Conservation (phyloP, 179 eudicot species). For the Sideroxylon spinosum region DNA sequence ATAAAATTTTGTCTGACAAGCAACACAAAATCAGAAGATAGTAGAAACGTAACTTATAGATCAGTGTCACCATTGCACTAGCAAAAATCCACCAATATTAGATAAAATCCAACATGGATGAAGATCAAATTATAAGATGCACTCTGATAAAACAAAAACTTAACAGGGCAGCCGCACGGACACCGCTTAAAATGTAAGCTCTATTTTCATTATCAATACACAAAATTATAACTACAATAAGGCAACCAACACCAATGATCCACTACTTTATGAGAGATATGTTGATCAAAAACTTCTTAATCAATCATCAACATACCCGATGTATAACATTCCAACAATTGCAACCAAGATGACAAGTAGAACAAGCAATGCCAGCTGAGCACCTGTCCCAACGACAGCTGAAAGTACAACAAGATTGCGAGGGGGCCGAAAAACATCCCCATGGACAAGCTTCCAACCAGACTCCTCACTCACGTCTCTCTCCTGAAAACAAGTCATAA, state of each 20-base stretch:
- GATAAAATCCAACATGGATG: too few species aligned
- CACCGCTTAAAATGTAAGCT: too few species aligned
- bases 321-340: constrained; percentile 68
- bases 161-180: too few species aligned
- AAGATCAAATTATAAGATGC: too few species aligned
- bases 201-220: too few species aligned
- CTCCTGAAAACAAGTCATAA: constrained; percentile 38
- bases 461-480: constrained; percentile 83
- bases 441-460: constrained; percentile 94
- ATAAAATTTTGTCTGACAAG: background rate
- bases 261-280: too few species aligned
- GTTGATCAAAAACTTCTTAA: too few species aligned
- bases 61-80: too few species aligned
- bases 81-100: too few species aligned
- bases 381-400: constrained; percentile 79
- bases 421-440: constrained; percentile 89
- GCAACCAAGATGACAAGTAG: constrained; percentile 74
- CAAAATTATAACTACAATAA: too few species aligned
- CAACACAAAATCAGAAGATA: background rate
- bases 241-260: too few species aligned
- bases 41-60: background rate
- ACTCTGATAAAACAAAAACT: too few species aligned
- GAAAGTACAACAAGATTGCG: constrained; percentile 57
- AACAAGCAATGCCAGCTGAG: constrained; percentile 69
- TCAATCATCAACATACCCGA: constrained; percentile 49